These are phyloP conservation scores for Asclepias syriaca DNA, from an alignment of 257 asterid genomes.

Conservation along the genomic window DNA sequence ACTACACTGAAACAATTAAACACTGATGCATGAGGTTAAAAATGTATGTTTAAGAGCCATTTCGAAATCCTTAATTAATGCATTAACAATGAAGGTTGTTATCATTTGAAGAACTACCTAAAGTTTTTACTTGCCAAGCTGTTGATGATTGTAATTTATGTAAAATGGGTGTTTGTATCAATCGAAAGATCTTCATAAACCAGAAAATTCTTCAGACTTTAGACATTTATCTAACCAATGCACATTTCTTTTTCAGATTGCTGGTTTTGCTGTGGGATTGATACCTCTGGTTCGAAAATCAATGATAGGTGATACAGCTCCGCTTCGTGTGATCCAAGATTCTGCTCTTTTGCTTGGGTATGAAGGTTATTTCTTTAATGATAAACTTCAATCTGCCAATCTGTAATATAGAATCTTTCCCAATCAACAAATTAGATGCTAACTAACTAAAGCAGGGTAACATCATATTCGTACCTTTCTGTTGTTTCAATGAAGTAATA, in stretches of 20 bases:
- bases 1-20: neutral
- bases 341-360: slow-evolving; percentile 69
- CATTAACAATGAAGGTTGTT: neutral
- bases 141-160: neutral
- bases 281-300: slow-evolving; percentile 55
- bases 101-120: neutral
- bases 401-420: no score
- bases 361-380: neutral
- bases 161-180: neutral
- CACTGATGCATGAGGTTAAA: neutral
- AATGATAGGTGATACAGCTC: slow-evolving; percentile 67
- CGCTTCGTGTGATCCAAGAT: slow-evolving; percentile 66
- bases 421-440: neutral
- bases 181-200: neutral
- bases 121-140: neutral
- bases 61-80: neutral
- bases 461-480: neutral
- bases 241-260: slow-evolving; percentile 36
- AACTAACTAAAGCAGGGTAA: neutral
- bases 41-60: neutral
- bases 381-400: neutral
- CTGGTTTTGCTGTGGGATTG: slow-evolving; percentile 70
- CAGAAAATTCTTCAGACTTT: neutral
- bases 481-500: neutral
- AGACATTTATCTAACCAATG: neutral